phyloP scores from a whole-genome alignment of 2,329 filamentous ascomycete genomes.

The Aureobasidium sp. region DNA sequence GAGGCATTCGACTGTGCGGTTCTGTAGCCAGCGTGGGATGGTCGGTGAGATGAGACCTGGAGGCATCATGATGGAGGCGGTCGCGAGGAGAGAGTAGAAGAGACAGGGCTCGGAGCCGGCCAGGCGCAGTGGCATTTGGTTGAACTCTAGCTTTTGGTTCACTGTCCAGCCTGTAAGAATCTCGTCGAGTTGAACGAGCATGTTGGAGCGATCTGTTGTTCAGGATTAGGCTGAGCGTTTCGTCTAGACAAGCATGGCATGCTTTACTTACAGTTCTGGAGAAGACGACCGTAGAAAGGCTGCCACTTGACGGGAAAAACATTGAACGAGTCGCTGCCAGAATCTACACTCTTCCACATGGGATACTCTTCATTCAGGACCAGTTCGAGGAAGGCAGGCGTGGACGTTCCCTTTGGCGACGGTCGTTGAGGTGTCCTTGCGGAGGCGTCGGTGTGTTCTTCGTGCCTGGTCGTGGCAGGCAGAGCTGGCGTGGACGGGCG shows the following conservation, averaged over 20 bases:
- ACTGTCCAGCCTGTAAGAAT: conserved; percentile 2
- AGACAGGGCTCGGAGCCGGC: conserved; percentile 4
- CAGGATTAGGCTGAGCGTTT: neutral
- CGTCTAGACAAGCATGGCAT: neutral
- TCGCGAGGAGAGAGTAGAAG: conserved; percentile 6
- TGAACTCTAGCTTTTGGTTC: conserved; percentile 1
- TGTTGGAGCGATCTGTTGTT: conserved; percentile 3
- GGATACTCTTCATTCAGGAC: conserved; percentile 9
- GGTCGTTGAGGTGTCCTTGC: neutral
- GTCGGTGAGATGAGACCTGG: neutral
- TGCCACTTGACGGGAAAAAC: conserved; percentile 13
- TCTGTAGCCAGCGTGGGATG: neutral
- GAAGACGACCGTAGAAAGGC: conserved; percentile 1
- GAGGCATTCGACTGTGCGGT: neutral
- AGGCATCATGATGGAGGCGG: conserved; percentile 6
- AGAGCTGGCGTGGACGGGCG: neutral
- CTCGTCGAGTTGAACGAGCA: conserved; percentile 5
- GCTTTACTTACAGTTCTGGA: conserved; percentile 3
- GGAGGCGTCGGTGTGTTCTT: neutral
- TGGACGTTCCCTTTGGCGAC: neutral
- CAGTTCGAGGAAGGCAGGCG: conserved; percentile 3
- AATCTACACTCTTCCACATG: neutral
- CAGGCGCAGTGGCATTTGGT: neutral
- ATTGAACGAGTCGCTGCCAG: neutral
- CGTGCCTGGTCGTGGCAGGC: neutral